Percentiles rank a stretch among this genome's conserved stretches.
Conservation (phyloP, 2,329 filamentous ascomycete genomes). For the Proliferodiscus dingleyae region DNA sequence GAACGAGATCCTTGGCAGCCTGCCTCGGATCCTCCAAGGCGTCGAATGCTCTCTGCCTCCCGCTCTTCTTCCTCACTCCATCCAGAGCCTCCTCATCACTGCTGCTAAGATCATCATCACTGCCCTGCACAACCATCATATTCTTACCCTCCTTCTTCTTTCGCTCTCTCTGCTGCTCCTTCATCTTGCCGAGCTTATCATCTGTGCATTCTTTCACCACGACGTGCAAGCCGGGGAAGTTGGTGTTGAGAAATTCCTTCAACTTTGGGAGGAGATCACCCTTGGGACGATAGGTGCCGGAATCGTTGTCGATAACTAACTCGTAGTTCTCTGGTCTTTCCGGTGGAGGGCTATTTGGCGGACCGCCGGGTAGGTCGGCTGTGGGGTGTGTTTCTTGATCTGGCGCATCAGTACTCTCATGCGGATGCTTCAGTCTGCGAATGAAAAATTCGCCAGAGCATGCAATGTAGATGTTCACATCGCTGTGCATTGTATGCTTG, state of each 20-base stretch:
- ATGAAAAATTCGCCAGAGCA: constrained; percentile 93
- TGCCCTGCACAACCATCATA: constrained; percentile 53
- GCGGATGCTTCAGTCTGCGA: constrained; percentile 56
- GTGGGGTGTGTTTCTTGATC: constrained; percentile 49
- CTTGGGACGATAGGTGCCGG: constrained; percentile 87
- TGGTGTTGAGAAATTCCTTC: constrained; percentile 62
- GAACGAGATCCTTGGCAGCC: constrained; percentile 21
- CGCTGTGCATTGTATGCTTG: constrained; percentile 96
- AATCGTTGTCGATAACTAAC: constrained; percentile 91
- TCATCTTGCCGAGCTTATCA: constrained; percentile 67
- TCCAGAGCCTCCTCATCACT: constrained; percentile 34
- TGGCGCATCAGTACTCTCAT: constrained; percentile 38
- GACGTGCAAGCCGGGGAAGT: constrained; percentile 74
- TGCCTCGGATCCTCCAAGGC: constrained; percentile 31
- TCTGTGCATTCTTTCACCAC: constrained; percentile 74
- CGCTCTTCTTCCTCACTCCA: constrained; percentile 37
- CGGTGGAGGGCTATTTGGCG: constrained; percentile 40
- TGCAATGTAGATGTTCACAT: constrained; percentile 86
- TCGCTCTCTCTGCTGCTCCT: constrained; percentile 65
- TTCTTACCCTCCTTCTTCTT: constrained; percentile 61
- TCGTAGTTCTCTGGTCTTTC: constrained; percentile 62
- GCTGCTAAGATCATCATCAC: constrained; percentile 32
- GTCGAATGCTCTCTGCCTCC: constrained; percentile 48
- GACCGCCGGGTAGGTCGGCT: constrained; percentile 43
- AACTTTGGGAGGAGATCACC: constrained; percentile 68